Evolutionary conservation across 1,139 yeast genomes (phyloP).

Genomic region (Geotrichum australiense): DNA sequence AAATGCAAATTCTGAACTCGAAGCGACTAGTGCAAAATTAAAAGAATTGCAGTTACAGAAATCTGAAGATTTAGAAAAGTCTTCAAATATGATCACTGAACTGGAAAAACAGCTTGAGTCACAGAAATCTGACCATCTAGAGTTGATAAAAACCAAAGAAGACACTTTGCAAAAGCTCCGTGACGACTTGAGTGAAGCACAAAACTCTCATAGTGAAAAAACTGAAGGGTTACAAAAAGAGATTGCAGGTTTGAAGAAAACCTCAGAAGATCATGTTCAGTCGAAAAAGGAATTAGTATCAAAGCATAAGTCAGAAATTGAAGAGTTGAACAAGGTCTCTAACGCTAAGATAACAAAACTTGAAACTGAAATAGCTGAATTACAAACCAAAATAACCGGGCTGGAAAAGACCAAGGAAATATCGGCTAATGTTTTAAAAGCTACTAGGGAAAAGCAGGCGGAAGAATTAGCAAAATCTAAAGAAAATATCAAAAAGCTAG

Average conservation of each 20-base stretch:
- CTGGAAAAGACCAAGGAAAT: constrained; percentile 10
- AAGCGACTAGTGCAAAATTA: too few species aligned
- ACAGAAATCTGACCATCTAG: constrained; percentile 19
- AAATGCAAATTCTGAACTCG: too few species aligned
- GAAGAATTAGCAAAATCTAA: constrained; percentile 13
- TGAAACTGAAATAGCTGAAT: constrained; percentile 11
- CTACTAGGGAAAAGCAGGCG: constrained; percentile 14
- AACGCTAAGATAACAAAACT: constrained; percentile 2
- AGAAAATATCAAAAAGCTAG: constrained; percentile 16
- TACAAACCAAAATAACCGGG: constrained; percentile 9
- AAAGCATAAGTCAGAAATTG: constrained; percentile 7
- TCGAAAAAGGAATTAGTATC: constrained; percentile 3
- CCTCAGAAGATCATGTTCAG: not conserved
- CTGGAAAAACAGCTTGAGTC: constrained; percentile 31
- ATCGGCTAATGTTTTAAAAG: constrained; percentile 9
- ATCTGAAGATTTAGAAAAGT: too few species aligned
- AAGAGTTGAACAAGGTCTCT: constrained; percentile 1
- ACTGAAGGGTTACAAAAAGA: constrained; percentile 11
- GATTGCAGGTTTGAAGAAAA: constrained; percentile 6
- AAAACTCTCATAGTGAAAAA: not conserved
- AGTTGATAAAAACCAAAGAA: constrained; percentile 12
- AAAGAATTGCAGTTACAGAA: too few species aligned
- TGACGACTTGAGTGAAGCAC: not conserved
- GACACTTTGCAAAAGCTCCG: constrained; percentile 10
- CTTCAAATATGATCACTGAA: constrained; percentile 7